phyloP scores from a whole-genome alignment of 2,329 filamentous ascomycete species.

The Clonostachys chloroleuca region DNA sequence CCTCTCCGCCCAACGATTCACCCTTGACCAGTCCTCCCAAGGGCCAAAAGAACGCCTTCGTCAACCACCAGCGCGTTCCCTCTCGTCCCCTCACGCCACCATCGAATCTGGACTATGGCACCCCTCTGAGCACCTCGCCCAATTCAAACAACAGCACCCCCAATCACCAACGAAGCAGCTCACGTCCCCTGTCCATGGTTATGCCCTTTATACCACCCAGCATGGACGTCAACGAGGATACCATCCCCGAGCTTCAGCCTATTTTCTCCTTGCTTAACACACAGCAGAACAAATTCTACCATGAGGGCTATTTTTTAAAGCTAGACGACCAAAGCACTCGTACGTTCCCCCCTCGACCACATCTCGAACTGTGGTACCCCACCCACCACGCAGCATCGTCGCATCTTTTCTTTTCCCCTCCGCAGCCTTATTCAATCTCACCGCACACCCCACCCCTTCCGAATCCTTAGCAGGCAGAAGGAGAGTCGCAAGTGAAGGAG shows the following conservation, averaged over 20 bases:
- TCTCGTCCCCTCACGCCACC: slow-evolving; percentile 31
- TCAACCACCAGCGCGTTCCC: slow-evolving; percentile 3
- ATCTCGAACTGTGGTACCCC: neutral
- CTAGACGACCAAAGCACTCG: slow-evolving; percentile 90
- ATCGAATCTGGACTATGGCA: slow-evolving; percentile 32
- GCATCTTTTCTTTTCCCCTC: no score
- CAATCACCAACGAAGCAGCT: slow-evolving; percentile 41
- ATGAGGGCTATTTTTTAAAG: slow-evolving; percentile 97
- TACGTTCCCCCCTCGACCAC: slow-evolving; percentile 38
- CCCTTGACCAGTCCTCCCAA: slow-evolving; percentile 13
- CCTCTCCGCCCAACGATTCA: slow-evolving; percentile 34
- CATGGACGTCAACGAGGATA: slow-evolving; percentile 82
- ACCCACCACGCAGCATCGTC: no score
- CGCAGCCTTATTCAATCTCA: no score
- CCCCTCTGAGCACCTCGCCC: slow-evolving; percentile 33
- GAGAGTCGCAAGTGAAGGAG: neutral
- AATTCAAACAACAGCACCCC: slow-evolving; percentile 23
- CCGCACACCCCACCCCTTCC: neutral
- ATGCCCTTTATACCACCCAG: slow-evolving; percentile 80
- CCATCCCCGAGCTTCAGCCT: slow-evolving; percentile 86
- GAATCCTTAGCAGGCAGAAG: neutral
- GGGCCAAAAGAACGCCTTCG: slow-evolving; percentile 8
- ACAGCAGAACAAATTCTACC: slow-evolving; percentile 94
- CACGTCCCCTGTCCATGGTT: slow-evolving; percentile 79
- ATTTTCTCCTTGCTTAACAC: slow-evolving; percentile 93